A percentile compares a stretch with the other conserved stretches of the same genome.
Evolutionary conservation across 768 basidiomycete genomes (phyloP).

Genomic region (Boletellus sp.): DNA sequence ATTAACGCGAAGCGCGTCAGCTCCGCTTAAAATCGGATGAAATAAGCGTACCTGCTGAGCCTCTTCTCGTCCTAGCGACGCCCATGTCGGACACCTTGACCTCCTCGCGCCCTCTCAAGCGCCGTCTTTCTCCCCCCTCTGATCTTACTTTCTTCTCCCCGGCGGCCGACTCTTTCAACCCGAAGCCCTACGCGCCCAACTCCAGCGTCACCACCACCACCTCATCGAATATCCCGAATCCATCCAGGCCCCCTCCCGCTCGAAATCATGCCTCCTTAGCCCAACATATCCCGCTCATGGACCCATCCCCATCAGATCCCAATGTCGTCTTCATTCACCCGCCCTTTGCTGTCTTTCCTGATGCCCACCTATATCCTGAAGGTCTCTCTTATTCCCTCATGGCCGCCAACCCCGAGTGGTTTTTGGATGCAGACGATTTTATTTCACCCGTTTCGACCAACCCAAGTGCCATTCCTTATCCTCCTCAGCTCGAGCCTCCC

Average conservation of each 20-base stretch:
- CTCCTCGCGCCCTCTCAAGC: slow-evolving; percentile 41
- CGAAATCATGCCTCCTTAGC: slow-evolving; percentile 35
- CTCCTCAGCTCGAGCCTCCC: slow-evolving; percentile 74
- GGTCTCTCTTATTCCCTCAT: slow-evolving; percentile 69
- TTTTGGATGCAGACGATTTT: slow-evolving; percentile 68
- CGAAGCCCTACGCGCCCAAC: slow-evolving; percentile 54
- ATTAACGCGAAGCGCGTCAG: slow-evolving; percentile 41
- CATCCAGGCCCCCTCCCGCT: slow-evolving; percentile 27
- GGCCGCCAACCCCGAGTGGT: slow-evolving; percentile 79
- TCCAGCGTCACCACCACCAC: slow-evolving; percentile 25
- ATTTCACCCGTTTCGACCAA: slow-evolving; percentile 42
- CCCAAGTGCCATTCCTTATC: slow-evolving; percentile 62
- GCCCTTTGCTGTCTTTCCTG: slow-evolving; percentile 66
- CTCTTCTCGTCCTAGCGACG: slow-evolving; percentile 19
- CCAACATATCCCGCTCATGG: slow-evolving; percentile 53
- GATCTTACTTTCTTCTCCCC: slow-evolving; percentile 60
- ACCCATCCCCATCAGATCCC: slow-evolving; percentile 66
- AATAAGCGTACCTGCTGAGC: slow-evolving; percentile 20
- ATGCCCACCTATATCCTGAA: slow-evolving; percentile 55
- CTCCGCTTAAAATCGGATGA: slow-evolving; percentile 41
- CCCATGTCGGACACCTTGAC: slow-evolving; percentile 19
- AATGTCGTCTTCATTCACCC: slow-evolving; percentile 68
- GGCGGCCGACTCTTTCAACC: slow-evolving; percentile 61
- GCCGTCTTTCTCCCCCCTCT: slow-evolving; percentile 44
- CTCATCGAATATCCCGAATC: slow-evolving; percentile 11